Base-by-base conservation (phyloP, 2,329 filamentous ascomycete species). In the Neofusicoccum umdonicola region DNA sequence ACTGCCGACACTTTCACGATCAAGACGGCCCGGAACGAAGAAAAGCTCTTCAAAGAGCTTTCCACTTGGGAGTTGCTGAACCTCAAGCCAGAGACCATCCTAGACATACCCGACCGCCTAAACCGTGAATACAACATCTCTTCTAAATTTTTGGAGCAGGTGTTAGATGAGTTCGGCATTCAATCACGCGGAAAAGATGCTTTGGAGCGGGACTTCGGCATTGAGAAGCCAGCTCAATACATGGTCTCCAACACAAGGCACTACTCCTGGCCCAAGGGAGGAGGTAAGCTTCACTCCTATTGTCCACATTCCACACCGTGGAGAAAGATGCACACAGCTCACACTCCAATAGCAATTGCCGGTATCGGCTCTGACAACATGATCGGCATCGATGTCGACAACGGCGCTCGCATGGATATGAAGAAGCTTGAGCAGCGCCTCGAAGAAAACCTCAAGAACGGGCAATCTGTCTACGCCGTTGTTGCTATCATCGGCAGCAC, bases 251-350 rank as follows among this genome's bases (percentile, higher is more conserved):
- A 71, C 9, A 82, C 80, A 1, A 71, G 76, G 0, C 81, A 83
- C 66, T 83, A 83, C 66, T 82, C 80, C 0, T 83, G 81, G 81
- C 81, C 80, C 0, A 83, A 83, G 63, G 76, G 76, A 54, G 78
- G 71, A n/a, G 81, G 81, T 82, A 64, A 67, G 77, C 13, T 9
- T 42, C 19, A 6, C 19, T 31, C 27, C 27, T 31, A 1, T 31
- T 31, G 27, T 1, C 27, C 4, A 31, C 6, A 31, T 5, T 31
- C 27, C 27, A 31, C 4, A 7, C 4, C 27, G 7, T 31, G 27
- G 27, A 6, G 27, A n/a, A 19, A 1, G 3, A 12, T 9, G 11
- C 37, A 7, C 8, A 2, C 12, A 17, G 15, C 57, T 65, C 9
- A 22, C 37, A 82, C 80, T 79, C 37, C 47, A 4, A 12, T 34